phyloP scores from a whole-genome alignment of 805 yeast species.

The Lachancea sp. region DNA sequence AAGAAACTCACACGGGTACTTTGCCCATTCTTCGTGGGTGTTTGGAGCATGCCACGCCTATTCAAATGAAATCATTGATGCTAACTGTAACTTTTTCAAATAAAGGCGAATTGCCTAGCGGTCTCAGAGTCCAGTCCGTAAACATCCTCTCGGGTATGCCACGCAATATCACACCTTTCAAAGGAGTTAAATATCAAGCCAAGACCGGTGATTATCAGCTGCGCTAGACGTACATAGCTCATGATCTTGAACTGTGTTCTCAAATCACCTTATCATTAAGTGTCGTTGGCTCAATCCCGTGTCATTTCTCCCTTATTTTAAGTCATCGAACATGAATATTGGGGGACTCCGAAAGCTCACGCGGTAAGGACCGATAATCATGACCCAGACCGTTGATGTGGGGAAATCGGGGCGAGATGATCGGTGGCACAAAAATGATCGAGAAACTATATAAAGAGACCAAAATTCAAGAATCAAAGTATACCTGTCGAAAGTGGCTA shows the following conservation, averaged over 20 bases:
- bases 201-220: constrained; percentile 40
- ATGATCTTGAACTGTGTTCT: neutral
- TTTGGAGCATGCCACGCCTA: constrained; percentile 28
- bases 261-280: neutral
- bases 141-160: constrained; percentile 50
- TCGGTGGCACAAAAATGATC: constrained; percentile 1
- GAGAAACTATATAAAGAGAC: constrained; percentile 2
- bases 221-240: neutral
- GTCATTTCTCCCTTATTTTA: neutral
- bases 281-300: neutral
- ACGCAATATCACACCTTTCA: constrained; percentile 56
- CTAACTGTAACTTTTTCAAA: constrained; percentile 45
- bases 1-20: constrained; percentile 53
- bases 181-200: constrained; percentile 83
- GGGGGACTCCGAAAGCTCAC: neutral
- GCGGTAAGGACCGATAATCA: neutral
- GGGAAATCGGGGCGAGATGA: neutral
- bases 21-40: constrained; percentile 63
- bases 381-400: neutral
- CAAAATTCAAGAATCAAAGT: too few relatives aligned
- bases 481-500: too few relatives aligned
- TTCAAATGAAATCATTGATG: constrained; percentile 7
- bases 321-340: neutral
- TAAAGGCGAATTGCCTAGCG: constrained; percentile 71
- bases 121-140: constrained; percentile 60